phyloP scores from a whole-genome alignment of 176 grass and related monocot genomes.

The Bonia amplexicaulis region DNA sequence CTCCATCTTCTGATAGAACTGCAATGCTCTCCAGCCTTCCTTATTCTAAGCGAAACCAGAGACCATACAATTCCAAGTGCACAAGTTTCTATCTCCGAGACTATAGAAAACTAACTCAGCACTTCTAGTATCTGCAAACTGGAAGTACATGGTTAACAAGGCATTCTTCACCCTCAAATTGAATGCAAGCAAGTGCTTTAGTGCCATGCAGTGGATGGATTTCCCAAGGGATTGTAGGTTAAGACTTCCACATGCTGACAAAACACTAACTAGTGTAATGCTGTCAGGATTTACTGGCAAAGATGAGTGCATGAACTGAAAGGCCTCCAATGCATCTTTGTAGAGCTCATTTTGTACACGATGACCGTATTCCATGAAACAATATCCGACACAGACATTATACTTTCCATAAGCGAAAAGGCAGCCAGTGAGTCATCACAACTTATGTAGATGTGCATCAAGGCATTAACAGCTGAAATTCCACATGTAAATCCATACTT shows the following conservation, averaged over 20 bases:
- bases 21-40: slow-evolving; percentile 53
- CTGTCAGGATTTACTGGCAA: slow-evolving; percentile 46
- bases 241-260: slow-evolving; percentile 69
- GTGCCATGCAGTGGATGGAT: slow-evolving; percentile 46
- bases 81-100: slow-evolving; percentile 54
- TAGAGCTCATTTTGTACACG: slow-evolving; percentile 52
- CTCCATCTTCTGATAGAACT: slow-evolving; percentile 58
- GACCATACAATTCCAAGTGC: slow-evolving; percentile 87
- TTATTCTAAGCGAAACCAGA: slow-evolving; percentile 61
- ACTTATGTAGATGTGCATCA: slow-evolving; percentile 81
- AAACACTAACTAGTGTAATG: slow-evolving; percentile 56
- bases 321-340: slow-evolving; percentile 52
- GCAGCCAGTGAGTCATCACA: slow-evolving; percentile 39
- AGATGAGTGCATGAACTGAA: slow-evolving; percentile 58
- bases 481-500: slow-evolving; percentile 42
- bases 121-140: slow-evolving; percentile 51
- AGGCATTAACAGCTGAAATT: slow-evolving; percentile 57
- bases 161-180: slow-evolving; percentile 67
- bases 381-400: slow-evolving; percentile 49
- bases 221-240: slow-evolving; percentile 40
- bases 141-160: slow-evolving; percentile 71
- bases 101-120: slow-evolving; percentile 49
- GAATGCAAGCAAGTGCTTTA: slow-evolving; percentile 47
- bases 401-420: slow-evolving; percentile 34
- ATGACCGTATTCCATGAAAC: slow-evolving; percentile 90